Evolutionary conservation across 1,284 basidiomycete genomes (phyloP).

Genomic region (Abortiporus biennis): DNA sequence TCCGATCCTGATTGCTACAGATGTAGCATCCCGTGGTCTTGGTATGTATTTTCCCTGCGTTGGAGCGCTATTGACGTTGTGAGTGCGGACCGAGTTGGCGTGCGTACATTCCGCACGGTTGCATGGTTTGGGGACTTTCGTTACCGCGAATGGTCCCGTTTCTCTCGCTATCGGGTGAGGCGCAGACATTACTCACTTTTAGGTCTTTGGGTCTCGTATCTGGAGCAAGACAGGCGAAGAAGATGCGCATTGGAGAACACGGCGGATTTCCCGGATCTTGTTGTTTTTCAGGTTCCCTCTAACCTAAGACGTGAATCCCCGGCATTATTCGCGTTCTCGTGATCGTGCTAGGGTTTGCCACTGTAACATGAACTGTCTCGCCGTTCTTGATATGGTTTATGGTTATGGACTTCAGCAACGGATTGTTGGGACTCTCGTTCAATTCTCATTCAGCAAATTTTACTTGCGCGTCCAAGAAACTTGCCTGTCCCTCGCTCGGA

Average conservation of each 20-base stretch:
- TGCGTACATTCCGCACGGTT: neutral
- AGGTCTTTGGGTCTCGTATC: constrained; percentile 42
- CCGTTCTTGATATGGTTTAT: constrained; percentile 40
- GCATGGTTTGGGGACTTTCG: neutral
- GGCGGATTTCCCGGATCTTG: constrained; percentile 35
- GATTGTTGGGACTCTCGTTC: constrained; percentile 25
- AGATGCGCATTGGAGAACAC: constrained; percentile 26
- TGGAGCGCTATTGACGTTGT: constrained; percentile 30
- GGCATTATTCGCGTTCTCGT: constrained; percentile 24
- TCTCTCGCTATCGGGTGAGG: constrained; percentile 2
- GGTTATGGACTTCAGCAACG: constrained; percentile 37
- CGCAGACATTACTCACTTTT: constrained; percentile 24
- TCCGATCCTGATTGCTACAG: constrained; percentile 97
- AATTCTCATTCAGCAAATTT: constrained; percentile 27
- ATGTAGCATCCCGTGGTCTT: constrained; percentile 98
- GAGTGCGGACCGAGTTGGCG: constrained; percentile 16
- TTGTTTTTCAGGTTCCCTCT: constrained; percentile 33
- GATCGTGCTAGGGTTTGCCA: constrained; percentile 15
- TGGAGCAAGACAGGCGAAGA: constrained; percentile 47
- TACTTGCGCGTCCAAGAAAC: constrained; percentile 37
- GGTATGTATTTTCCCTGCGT: constrained; percentile 70
- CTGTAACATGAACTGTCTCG: constrained; percentile 34
- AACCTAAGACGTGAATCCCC: constrained; percentile 24
- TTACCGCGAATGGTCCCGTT: neutral
- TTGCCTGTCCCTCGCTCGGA: constrained; percentile 49